A percentile compares a stretch with the other conserved stretches of the same genome.
phyloP scores from a whole-genome alignment of 2,329 filamentous ascomycete species.

The Rachicladosporium sp. region DNA sequence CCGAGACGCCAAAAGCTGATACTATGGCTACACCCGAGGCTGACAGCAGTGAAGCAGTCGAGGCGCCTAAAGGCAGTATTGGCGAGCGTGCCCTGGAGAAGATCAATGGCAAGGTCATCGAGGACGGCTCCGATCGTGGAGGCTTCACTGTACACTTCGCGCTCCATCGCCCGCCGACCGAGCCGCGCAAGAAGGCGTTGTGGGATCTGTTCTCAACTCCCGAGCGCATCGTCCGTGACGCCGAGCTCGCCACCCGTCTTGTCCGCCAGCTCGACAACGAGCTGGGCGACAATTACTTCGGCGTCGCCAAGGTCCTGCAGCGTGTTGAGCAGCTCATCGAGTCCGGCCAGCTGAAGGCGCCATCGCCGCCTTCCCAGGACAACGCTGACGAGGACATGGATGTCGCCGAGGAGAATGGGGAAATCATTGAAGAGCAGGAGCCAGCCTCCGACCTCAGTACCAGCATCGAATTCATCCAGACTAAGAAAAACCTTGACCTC shows the following conservation, averaged over 20 bases:
- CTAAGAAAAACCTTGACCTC: constrained; percentile 89
- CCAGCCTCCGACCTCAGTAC: constrained; percentile 30
- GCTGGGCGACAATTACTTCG: constrained; percentile 65
- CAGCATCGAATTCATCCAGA: constrained; percentile 78
- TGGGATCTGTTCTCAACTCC: constrained; percentile 96
- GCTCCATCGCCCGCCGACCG: constrained; percentile 77
- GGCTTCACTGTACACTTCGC: constrained; percentile 97
- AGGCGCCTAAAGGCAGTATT: constrained; percentile 36
- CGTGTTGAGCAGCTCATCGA: constrained; percentile 69
- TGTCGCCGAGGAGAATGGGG: constrained; percentile 65
- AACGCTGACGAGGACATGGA: constrained; percentile 50
- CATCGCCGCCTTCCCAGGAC: constrained; percentile 38
- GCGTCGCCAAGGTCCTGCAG: constrained; percentile 69
- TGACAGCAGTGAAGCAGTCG: constrained; percentile 51
- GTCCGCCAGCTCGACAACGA: constrained; percentile 77
- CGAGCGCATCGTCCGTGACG: constrained; percentile 82
- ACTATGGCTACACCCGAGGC: constrained; percentile 45
- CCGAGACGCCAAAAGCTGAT: constrained; percentile 54
- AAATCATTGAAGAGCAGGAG: constrained; percentile 35
- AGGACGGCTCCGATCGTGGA: constrained; percentile 71
- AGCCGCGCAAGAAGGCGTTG: constrained; percentile 83
- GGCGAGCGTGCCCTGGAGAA: constrained; percentile 63
- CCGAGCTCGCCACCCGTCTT: constrained; percentile 69
- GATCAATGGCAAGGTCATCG: constrained; percentile 96
- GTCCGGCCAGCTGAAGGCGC: constrained; percentile 60